A percentile compares a stretch with the other conserved stretches of the same genome.
Evolutionary conservation across 106 monocot genomes (phyloP).

Genomic region (Dendrobium huoshanense): DNA sequence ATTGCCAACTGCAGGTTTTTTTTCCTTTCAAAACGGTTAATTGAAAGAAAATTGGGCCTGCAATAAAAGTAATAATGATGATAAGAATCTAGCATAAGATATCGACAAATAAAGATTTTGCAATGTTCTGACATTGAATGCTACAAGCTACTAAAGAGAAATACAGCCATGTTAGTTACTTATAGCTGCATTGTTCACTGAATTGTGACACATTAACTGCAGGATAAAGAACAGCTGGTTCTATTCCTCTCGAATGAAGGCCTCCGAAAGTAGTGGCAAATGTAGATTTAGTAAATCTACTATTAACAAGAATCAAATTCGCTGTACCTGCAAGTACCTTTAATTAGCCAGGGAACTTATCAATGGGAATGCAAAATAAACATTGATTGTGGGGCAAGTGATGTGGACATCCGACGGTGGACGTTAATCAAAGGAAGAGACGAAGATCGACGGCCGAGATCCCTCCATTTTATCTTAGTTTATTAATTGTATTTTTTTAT

Average conservation of each 20-base stretch:
- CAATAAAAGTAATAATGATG: slow-evolving; percentile 9
- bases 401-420: no score
- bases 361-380: slow-evolving; percentile 10
- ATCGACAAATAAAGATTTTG: neutral
- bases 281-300: slow-evolving; percentile 79
- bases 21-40: slow-evolving; percentile 98
- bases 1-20: slow-evolving; percentile 94
- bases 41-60: slow-evolving; percentile 91
- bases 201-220: slow-evolving; percentile 86
- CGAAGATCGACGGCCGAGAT: no score
- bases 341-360: neutral
- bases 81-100: neutral
- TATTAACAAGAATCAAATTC: slow-evolving; percentile 88
- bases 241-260: slow-evolving; percentile 55
- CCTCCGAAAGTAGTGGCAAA: slow-evolving; percentile 71
- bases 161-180: slow-evolving; percentile 53
- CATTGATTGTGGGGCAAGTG: neutral
- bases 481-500: no score
- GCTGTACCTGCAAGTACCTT: slow-evolving; percentile 61
- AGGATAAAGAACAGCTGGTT: slow-evolving; percentile 77
- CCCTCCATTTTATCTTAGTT: no score
- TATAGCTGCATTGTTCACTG: slow-evolving; percentile 51
- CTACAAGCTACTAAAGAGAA: slow-evolving; percentile 24
- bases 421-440: no score
- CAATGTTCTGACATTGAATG: neutral